Evolutionary conservation across 805 yeast species (phyloP).

Genomic region (Starmerella davenportii): DNA sequence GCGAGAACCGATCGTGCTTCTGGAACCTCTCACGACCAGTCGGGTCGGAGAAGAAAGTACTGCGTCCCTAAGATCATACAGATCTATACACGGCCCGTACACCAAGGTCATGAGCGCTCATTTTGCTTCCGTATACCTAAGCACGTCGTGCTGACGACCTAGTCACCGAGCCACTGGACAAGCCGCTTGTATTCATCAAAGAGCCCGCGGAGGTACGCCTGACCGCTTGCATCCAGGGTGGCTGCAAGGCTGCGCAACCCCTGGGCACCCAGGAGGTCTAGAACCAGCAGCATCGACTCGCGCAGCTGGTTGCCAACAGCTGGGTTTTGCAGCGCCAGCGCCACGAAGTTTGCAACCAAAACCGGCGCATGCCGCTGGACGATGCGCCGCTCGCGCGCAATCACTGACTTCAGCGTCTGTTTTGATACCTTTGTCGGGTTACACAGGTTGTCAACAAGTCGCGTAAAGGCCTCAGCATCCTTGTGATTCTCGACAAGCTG

Average conservation of each 20-base stretch:
- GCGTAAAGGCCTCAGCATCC: conserved; percentile 25
- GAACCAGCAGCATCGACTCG: not conserved
- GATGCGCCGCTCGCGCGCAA: conserved; percentile 34
- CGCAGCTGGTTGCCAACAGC: not conserved
- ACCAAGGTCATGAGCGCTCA: too few relatives aligned
- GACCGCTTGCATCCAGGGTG: conserved; percentile 50
- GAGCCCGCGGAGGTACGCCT: conserved; percentile 45
- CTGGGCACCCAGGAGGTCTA: conserved; percentile 48
- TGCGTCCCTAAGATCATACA: too few relatives aligned
- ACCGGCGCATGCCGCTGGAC: conserved; percentile 16
- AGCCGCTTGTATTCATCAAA: conserved; percentile 55
- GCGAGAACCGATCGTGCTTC: too few relatives aligned
- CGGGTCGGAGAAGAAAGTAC: too few relatives aligned
- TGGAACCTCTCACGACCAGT: too few relatives aligned
- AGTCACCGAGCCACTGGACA: not conserved
- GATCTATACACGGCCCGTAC: too few relatives aligned
- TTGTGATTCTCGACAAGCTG: conserved; percentile 19
- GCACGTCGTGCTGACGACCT: too few relatives aligned
- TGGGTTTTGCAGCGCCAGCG: conserved; percentile 30
- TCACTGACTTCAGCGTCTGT: conserved; percentile 33
- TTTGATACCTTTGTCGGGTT: conserved; percentile 36
- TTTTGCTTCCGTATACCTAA: too few relatives aligned
- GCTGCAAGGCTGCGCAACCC: conserved; percentile 49
- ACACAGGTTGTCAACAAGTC: conserved; percentile 51
- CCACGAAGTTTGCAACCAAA: conserved; percentile 43